Evolutionary conservation across 345 rosid species (phyloP).

Genomic region (Rhodomyrtus tomentosa): DNA sequence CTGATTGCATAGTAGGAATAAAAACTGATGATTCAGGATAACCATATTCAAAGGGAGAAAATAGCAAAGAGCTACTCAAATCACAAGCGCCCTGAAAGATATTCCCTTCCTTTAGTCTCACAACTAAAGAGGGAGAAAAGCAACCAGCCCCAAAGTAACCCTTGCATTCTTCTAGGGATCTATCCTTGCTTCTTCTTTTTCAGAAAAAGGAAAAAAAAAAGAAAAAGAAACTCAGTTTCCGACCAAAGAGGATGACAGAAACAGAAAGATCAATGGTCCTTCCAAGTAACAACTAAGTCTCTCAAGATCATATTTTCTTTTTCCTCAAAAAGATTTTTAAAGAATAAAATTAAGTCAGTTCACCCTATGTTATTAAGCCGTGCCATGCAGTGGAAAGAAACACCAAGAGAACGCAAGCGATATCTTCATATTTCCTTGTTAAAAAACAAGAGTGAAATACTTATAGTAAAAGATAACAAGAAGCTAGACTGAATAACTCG

Average conservation of each 20-base stretch:
- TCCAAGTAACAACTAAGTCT: background rate
- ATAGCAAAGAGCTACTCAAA: background rate
- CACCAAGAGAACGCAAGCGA: background rate
- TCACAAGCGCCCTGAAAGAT: background rate
- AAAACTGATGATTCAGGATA: background rate
- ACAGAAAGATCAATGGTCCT: background rate
- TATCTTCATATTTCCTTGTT: background rate
- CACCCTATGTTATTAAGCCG: background rate
- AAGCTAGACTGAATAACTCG: background rate
- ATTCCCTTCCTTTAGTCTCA: background rate
- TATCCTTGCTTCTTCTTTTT: background rate
- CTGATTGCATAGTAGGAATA: background rate
- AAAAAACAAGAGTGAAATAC: background rate
- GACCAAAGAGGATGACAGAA: background rate
- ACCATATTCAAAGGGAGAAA: background rate
- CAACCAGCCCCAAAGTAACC: background rate
- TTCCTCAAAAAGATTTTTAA: background rate
- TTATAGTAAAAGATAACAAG: background rate
- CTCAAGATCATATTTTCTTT: background rate
- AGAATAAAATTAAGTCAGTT: background rate
- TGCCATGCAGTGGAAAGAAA: background rate
- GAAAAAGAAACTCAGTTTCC: background rate
- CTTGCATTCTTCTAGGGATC: background rate
- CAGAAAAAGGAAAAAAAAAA: no score
- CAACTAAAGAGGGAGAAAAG: background rate